Evolutionary conservation across 768 basidiomycete species (phyloP).

Genomic region (Russula sp.): DNA sequence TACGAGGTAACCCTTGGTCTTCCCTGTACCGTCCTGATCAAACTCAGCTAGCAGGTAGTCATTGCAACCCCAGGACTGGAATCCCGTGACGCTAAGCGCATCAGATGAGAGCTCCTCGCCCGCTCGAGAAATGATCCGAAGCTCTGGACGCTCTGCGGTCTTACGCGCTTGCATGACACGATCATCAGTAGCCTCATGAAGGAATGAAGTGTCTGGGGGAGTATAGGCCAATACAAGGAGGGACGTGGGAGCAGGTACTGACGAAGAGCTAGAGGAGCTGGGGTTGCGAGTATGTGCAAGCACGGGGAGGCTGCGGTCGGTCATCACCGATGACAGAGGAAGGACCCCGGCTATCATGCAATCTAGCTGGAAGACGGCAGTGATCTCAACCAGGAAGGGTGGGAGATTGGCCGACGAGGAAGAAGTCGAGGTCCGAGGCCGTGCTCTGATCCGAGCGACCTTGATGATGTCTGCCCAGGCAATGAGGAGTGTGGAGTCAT

Average conservation of each 20-base stretch:
- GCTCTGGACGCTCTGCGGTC: constrained; percentile 85
- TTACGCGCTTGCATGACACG: constrained; percentile 71
- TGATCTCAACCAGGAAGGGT: constrained; percentile 76
- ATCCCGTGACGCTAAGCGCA: constrained; percentile 70
- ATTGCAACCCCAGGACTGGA: constrained; percentile 82
- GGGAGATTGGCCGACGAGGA: constrained; percentile 42
- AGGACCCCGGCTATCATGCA: constrained; percentile 92
- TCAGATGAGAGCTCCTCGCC: constrained; percentile 88
- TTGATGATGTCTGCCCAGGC: constrained; percentile 94
- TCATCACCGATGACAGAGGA: constrained; percentile 49
- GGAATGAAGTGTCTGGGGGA: constrained; percentile 63
- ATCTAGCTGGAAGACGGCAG: constrained; percentile 86
- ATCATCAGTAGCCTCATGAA: constrained; percentile 64
- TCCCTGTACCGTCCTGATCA: constrained; percentile 19
- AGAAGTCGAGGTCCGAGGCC: constrained; percentile 41
- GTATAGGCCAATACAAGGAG: constrained; percentile 87
- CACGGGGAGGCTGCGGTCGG: constrained; percentile 20
- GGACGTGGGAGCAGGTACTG: constrained; percentile 43
- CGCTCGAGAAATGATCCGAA: constrained; percentile 80
- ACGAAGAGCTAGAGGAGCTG: constrained; percentile 24
- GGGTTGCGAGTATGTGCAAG: constrained; percentile 10
- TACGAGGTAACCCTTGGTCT: constrained; percentile 64
- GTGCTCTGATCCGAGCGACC: constrained; percentile 69
- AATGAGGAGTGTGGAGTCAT: constrained; percentile 83
- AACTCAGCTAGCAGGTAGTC: constrained; percentile 74